These are phyloP conservation scores for Xylaria arbuscula DNA, from an alignment of 2,329 filamentous ascomycete species.

Conservation along the genomic window DNA sequence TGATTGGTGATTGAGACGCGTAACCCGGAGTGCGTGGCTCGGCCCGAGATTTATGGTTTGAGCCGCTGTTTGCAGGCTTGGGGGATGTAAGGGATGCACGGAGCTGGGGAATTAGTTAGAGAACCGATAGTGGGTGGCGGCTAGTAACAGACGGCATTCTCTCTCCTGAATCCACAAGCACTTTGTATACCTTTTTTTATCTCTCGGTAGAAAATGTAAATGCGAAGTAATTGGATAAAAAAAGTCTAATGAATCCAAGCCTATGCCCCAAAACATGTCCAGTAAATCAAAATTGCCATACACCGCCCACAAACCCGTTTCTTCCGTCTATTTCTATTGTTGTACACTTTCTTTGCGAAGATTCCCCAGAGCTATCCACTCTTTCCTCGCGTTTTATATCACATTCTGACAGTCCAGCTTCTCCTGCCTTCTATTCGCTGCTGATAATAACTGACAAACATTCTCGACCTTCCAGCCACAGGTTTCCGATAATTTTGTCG, in stretches of 20 bases:
- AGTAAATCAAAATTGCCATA: neutral
- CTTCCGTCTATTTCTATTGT: constrained; percentile 14
- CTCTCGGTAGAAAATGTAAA: neutral
- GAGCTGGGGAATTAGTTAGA: neutral
- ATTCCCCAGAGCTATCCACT: neutral
- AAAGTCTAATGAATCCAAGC: neutral
- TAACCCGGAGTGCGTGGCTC: neutral
- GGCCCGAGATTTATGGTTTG: neutral
- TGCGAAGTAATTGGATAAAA: neutral
- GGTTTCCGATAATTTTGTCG: neutral
- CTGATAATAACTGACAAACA: neutral
- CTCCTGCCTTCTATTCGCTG: neutral
- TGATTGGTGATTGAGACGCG: neutral
- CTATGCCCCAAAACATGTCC: neutral
- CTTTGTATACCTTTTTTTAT: neutral
- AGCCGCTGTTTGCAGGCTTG: neutral
- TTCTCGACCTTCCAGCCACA: neutral
- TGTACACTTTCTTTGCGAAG: constrained; percentile 1
- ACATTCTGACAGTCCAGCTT: neutral
- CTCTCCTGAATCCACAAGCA: neutral
- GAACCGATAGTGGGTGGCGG: neutral
- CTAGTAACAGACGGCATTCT: neutral
- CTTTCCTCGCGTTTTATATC: neutral
- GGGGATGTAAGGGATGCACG: neutral
- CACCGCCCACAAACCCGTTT: neutral